A percentile compares a stretch with the other conserved stretches of the same genome.
Evolutionary conservation across 192 early-diverging fungal species (phyloP).

Genomic region (Linderina pennispora): DNA sequence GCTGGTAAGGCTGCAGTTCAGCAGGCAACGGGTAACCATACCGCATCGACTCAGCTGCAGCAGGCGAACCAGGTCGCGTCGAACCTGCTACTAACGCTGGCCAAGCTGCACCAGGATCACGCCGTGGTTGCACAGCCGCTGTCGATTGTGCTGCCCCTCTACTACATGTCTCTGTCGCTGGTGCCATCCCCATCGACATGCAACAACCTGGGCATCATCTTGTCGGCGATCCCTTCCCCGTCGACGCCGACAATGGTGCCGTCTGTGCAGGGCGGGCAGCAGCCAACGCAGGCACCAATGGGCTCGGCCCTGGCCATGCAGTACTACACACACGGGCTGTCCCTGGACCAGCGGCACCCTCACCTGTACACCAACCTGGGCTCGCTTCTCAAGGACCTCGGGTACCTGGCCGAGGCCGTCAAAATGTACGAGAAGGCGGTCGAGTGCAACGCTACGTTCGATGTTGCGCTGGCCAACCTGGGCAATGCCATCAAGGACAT

Average conservation of each 20-base stretch:
- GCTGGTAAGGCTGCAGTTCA: no score
- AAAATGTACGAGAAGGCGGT: slow-evolving; percentile 88
- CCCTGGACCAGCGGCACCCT: slow-evolving; percentile 73
- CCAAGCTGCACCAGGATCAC: slow-evolving; percentile 85
- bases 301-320: slow-evolving; percentile 74
- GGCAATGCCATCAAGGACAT: slow-evolving; percentile 92
- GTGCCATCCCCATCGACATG: slow-evolving; percentile 81
- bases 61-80: slow-evolving; percentile 42
- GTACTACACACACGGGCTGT: slow-evolving; percentile 84
- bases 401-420: slow-evolving; percentile 77
- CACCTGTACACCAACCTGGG: slow-evolving; percentile 94
- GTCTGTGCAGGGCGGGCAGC: slow-evolving; percentile 40
- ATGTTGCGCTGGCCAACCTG: slow-evolving; percentile 88
- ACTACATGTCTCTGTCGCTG: slow-evolving; percentile 76
- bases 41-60: slow-evolving; percentile 22
- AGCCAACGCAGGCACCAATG: slow-evolving; percentile 52
- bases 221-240: slow-evolving; percentile 61
- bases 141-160: slow-evolving; percentile 67
- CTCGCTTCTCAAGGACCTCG: slow-evolving; percentile 84
- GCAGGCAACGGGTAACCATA: slow-evolving; percentile 46
- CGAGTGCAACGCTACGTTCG: slow-evolving; percentile 77
- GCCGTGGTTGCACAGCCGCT: slow-evolving; percentile 51
- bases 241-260: slow-evolving; percentile 46
- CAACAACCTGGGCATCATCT: slow-evolving; percentile 85
- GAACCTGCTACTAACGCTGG: slow-evolving; percentile 71